These are phyloP conservation scores for Myxozyma sirexii DNA, from an alignment of 805 yeast genomes.

Conservation along the genomic window DNA sequence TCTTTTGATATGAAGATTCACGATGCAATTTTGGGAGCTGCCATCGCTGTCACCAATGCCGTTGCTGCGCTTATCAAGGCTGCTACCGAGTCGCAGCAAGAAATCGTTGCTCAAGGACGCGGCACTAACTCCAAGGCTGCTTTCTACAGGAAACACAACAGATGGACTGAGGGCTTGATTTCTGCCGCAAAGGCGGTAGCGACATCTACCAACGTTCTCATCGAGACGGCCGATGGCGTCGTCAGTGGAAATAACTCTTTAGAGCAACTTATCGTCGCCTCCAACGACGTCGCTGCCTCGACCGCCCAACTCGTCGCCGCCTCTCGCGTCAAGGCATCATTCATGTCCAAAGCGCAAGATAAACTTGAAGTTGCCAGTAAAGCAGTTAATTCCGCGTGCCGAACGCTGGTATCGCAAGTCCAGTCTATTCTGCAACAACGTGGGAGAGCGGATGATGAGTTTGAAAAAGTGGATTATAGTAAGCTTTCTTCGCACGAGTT, in stretches of 20 bases:
- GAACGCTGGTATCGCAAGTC: constrained; percentile 68
- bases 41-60: constrained; percentile 78
- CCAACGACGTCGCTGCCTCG: constrained; percentile 88
- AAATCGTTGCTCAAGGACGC: constrained; percentile 71
- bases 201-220: constrained; percentile 75
- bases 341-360: constrained; percentile 76
- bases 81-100: constrained; percentile 78
- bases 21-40: constrained; percentile 75
- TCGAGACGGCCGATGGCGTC: constrained; percentile 85
- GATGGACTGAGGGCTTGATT: constrained; percentile 92
- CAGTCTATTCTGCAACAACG: constrained; percentile 55
- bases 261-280: constrained; percentile 85
- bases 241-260: constrained; percentile 63
- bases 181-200: constrained; percentile 90
- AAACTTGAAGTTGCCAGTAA: constrained; percentile 68
- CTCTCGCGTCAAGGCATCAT: constrained; percentile 79
- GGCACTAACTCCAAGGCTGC: constrained; percentile 69
- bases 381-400: constrained; percentile 75
- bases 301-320: constrained; percentile 93
- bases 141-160: constrained; percentile 80
- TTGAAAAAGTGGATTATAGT: constrained; percentile 60
- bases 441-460: constrained; percentile 43
- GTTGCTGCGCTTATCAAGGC: constrained; percentile 70
- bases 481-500: constrained; percentile 75
- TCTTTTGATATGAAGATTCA: constrained; percentile 68